Evolutionary conservation across 129 eudicot genomes (phyloP).

Genomic region (Lactuca saligna): DNA sequence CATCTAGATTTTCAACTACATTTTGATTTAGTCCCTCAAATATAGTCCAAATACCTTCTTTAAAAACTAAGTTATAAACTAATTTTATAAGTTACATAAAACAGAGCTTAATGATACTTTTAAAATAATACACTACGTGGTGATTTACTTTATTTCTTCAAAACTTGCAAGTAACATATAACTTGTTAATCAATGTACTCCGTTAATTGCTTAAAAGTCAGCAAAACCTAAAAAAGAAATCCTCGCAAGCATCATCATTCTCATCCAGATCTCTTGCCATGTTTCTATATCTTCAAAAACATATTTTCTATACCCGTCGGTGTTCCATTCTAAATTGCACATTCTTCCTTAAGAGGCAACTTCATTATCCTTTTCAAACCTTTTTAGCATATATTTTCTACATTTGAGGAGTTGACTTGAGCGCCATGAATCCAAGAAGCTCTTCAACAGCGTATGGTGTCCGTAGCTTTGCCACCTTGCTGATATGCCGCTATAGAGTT

Average conservation of each 20-base stretch:
- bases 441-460: conserved; percentile 41
- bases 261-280: not conserved
- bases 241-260: conserved; percentile 21
- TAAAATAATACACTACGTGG: not conserved
- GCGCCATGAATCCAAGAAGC: conserved; percentile 38
- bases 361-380: conserved; percentile 7
- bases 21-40: too few relatives aligned
- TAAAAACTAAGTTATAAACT: too few relatives aligned
- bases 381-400: not conserved
- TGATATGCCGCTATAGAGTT: conserved; percentile 37
- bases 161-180: conserved; percentile 57
- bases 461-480: conserved; percentile 36
- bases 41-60: too few relatives aligned
- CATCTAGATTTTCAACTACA: too few relatives aligned
- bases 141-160: conserved; percentile 13
- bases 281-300: not conserved
- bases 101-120: not conserved
- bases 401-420: conserved; percentile 4
- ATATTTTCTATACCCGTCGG: not conserved
- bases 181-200: conserved; percentile 33
- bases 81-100: too few relatives aligned
- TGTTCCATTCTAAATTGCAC: not conserved
- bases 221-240: conserved; percentile 14
- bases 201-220: conserved; percentile 28
- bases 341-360: conserved; percentile 8